Evolutionary conservation across 257 asterid genomes (phyloP), one percentile per base, ranked within the genome.

Genomic region (Salvia hispanica): DNA sequence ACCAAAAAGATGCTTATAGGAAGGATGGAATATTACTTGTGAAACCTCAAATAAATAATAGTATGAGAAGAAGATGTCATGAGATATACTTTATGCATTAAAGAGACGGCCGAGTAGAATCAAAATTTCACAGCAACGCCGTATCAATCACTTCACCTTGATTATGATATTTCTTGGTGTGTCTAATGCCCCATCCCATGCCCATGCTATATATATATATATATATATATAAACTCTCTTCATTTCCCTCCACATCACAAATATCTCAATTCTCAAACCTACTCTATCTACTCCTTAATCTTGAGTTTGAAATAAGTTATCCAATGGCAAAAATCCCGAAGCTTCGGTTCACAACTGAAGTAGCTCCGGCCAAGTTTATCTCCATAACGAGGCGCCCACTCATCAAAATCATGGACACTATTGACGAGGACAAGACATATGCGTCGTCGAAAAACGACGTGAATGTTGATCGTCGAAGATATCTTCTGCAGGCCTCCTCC

Each of bases 341-440:
- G 40, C 33, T 77, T 62, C 77, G 82, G 72, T 78, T 82, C 55
- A 53, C 68, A 11, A 84, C 84, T 21, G 88, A 86, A 75, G 90
- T 84, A 37, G 88, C 88, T 12, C 94, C 87, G 2, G 76, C 87
- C 28, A 84, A 72, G 67, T 66, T 76, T 16, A 66, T 82, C 80
- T 74, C 79, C 1, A 53, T 73, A n/a, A 71, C 75, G 8, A 82
- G 77, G 67, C 76, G 80, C 31, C 90, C 88, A 0, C 46, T 74
- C 13, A 37, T 69, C 9, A 82, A 69, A 58, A 75, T 58, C 14
- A 46, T 84, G 81, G 90, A 82, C 61, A 86, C 94, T 61, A 77
- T 86, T 61, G 64, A 80, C 34, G 94, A 84, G 61, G 90, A 86
- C 52, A 87, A 82, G 76, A 79, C 80, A 50, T 84, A 74, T 50